phyloP scores from a whole-genome alignment of 495 filamentous ascomycete species.

The Trichoderma asperelloides region DNA sequence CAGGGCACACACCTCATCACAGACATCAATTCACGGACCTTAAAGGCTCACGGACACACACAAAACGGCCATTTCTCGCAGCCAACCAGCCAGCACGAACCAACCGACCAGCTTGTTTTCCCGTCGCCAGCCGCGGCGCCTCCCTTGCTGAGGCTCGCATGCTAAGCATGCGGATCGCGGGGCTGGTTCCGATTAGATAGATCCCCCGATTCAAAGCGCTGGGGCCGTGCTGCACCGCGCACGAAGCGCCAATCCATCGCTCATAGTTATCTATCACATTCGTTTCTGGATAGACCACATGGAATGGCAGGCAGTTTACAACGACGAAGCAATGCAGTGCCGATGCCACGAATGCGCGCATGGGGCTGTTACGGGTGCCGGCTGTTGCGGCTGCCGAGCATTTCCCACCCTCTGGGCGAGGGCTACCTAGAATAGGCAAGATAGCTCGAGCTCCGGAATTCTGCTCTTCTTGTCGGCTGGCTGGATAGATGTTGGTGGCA shows the following conservation, averaged over 20 bases:
- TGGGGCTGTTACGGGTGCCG: background rate
- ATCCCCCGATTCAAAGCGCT: conserved; percentile 7
- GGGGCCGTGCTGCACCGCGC: background rate
- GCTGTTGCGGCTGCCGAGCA: too few species aligned
- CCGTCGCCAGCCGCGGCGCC: background rate
- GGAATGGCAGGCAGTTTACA: background rate
- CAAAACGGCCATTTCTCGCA: background rate
- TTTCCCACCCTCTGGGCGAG: too few species aligned
- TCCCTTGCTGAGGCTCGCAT: background rate
- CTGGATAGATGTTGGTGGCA: too few species aligned
- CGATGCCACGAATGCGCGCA: conserved; percentile 3
- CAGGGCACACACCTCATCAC: too few species aligned
- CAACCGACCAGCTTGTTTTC: background rate
- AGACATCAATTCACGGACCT: background rate
- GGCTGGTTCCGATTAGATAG: conserved; percentile 1
- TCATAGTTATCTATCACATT: background rate
- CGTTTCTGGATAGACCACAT: too few species aligned
- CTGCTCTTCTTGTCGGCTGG: too few species aligned
- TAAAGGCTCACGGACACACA: background rate
- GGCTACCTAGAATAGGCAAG: too few species aligned
- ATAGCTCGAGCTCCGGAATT: too few species aligned
- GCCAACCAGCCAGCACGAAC: background rate
- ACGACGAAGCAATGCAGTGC: background rate
- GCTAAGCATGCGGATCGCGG: conserved; percentile 3
- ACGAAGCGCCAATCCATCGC: background rate